These are phyloP conservation scores for Ceratocystiopsis brevicomis DNA, from an alignment of 2,329 filamentous ascomycete genomes.

Conservation along the genomic window DNA sequence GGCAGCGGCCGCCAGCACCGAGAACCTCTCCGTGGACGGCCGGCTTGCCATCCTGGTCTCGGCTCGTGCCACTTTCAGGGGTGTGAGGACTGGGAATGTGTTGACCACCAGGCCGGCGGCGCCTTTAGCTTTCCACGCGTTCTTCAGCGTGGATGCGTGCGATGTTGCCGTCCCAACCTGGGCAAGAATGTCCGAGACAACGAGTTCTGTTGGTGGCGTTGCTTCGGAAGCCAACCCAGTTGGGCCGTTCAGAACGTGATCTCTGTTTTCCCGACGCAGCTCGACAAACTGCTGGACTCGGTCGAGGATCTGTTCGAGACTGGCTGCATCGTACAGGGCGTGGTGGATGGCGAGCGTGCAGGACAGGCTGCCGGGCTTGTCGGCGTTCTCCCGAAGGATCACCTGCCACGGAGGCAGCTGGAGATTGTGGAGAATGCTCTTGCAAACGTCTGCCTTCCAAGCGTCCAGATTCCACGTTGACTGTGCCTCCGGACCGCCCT, in stretches of 20 bases:
- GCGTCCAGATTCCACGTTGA: conserved; percentile 14
- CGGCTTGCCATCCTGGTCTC: conserved; percentile 14
- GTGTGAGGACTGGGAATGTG: conserved; percentile 59
- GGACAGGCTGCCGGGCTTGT: conserved; percentile 13
- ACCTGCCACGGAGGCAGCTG: conserved; percentile 45
- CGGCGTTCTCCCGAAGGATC: conserved; percentile 21
- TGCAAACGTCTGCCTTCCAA: conserved; percentile 20
- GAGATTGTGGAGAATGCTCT: conserved; percentile 22
- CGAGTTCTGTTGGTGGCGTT: conserved; percentile 11
- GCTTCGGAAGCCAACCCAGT: too few species aligned
- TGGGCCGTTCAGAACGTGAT: too few species aligned
- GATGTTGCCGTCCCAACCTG: conserved; percentile 12
- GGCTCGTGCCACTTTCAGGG: conserved; percentile 27
- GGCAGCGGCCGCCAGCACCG: conserved; percentile 35
- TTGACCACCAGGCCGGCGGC: conserved; percentile 37
- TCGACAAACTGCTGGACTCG: too few species aligned
- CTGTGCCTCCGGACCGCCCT: neutral
- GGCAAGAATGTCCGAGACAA: conserved; percentile 24
- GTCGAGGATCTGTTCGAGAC: conserved; percentile 23
- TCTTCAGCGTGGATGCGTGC: conserved; percentile 16
- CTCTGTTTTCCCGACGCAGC: too few species aligned
- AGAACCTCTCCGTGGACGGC: conserved; percentile 20
- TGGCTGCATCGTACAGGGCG: conserved; percentile 69
- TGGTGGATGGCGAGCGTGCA: conserved; percentile 45
- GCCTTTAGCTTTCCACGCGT: conserved; percentile 47